These are phyloP conservation scores for Taphrina betulina DNA, from an alignment of 1,139 yeast species.

Conservation along the genomic window DNA sequence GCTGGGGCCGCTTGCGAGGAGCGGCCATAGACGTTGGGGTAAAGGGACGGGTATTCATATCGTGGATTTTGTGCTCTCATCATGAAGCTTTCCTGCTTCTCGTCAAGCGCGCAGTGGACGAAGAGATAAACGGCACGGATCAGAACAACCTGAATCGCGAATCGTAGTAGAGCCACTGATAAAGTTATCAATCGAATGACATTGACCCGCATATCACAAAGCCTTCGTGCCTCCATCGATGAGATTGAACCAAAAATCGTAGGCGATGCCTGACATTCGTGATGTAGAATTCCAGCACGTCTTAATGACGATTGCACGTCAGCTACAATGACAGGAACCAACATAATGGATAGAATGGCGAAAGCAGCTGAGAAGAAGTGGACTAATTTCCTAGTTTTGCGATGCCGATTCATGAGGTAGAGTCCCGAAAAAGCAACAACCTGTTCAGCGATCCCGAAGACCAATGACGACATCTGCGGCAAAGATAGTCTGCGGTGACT, in stretches of 20 bases:
- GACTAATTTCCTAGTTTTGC: neutral
- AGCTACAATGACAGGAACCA: neutral
- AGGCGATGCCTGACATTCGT: neutral
- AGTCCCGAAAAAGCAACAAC: neutral
- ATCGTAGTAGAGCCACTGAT: neutral
- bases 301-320: neutral
- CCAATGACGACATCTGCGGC: neutral
- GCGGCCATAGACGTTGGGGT: no score
- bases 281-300: neutral
- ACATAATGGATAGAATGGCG: neutral
- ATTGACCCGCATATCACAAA: neutral
- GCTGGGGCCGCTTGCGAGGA: no score
- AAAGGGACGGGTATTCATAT: no score
- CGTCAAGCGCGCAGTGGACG: no score
- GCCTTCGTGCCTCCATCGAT: slow-evolving; percentile 1
- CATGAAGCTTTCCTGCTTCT: no score
- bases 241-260: neutral
- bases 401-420: neutral
- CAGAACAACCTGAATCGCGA: slow-evolving; percentile 4
- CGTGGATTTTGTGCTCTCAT: no score
- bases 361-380: neutral
- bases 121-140: neutral
- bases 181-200: neutral
- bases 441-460: neutral
- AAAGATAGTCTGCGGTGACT: neutral